Base-by-base conservation (phyloP, 2,329 filamentous ascomycete species). In the Endothia cerciana region DNA sequence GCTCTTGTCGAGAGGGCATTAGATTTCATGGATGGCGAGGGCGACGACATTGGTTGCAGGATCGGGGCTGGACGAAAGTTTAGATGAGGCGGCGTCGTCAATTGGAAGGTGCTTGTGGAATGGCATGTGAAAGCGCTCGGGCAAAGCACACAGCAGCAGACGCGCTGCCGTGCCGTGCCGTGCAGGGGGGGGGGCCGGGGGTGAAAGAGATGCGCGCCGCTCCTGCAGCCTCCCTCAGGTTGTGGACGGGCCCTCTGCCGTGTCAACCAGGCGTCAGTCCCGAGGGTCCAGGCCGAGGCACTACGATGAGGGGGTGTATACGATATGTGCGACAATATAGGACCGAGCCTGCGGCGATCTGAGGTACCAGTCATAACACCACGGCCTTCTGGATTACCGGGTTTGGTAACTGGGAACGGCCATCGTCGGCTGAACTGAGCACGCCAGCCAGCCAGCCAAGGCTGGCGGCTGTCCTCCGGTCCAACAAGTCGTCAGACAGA, bases 61-160 rank as follows among this genome's bases (percentile, higher is more conserved):
- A 8, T 41, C 28, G 4, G 22, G 25, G n/a, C 25, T 55, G 57
- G 15, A 17, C n/a, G 4, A 28, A 28, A 30, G 13, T 59, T 15
- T 59, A 38, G 57, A 33, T 15, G 36, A 28, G 13, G 36, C 19
- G 56, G 17, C 25, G 38, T 45, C 25, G 36, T 41, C 19, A 40
- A 40, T 38, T 40, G 55, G 33, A n/a, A n/a, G 55, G n/a, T 22
- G 36, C 1, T 41, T 38, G 36, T 19, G n/a, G 13, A 15, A 36
- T 59, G 57, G 33, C 57, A 59, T 59, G 57, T 59, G 57, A 59
- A 41, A 59, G 57, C 38, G 22, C 38, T 10, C 13, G 13, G 47
- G 47, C 47, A 51, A n/a, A 51, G 47, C 47, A 25, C 47, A n/a
- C n/a, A n/a, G n/a, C n/a, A 51, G 25, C 2, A 25, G 47, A 51